Base-by-base conservation (phyloP, 495 filamentous ascomycete genomes). In the Penicillium maclennaniae region DNA sequence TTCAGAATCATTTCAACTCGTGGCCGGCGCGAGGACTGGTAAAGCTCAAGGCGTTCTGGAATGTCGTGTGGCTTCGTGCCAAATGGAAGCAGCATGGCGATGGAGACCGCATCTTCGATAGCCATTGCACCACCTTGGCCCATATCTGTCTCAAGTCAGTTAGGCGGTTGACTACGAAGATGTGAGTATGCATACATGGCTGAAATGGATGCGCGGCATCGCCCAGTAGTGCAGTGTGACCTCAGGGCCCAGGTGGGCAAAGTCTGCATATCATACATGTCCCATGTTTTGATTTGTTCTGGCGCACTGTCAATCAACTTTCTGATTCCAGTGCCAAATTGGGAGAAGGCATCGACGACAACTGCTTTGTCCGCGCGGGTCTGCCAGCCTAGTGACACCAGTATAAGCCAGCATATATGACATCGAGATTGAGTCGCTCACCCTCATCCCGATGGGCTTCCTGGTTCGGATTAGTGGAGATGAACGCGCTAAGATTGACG, bases 151-250 rank as follows among this genome's bases (percentile, higher is more conserved):
- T 9, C 21, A 20, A 46, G 27, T 10, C 51, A n/a, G 44, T 43
- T 23, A 31, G 17, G 17, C 14, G 3, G 26, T 28, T 7, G 0
- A 9, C 10, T 23, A n/a, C 8, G n/a, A 16, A 25, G 6, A n/a
- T 14, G 20, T n/a, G 23, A 39, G 15, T n/a, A 25, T 43, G 1
- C 59, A 51, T 46, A 67, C 63, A 65, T 39, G 81, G 80, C 34
- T 75, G 66, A 51, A 85, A 84, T 7, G 81, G 82, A 66, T 86
- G 83, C 26, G 80, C 82, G 1, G 83, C 75, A 69, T 87, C 84
- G 5, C 83, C 82, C 1, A 86, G 45, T 0, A 86, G 60, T 5
- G 72, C 78, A 9, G 82, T 57, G 34, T 65, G 67, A 0, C 64
- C 71, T 6, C n/a, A 69, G 63, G 4, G 71, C 69, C 76, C 79